phyloP scores from a whole-genome alignment of 495 filamentous ascomycete species.

The Apodospora peruviana region DNA sequence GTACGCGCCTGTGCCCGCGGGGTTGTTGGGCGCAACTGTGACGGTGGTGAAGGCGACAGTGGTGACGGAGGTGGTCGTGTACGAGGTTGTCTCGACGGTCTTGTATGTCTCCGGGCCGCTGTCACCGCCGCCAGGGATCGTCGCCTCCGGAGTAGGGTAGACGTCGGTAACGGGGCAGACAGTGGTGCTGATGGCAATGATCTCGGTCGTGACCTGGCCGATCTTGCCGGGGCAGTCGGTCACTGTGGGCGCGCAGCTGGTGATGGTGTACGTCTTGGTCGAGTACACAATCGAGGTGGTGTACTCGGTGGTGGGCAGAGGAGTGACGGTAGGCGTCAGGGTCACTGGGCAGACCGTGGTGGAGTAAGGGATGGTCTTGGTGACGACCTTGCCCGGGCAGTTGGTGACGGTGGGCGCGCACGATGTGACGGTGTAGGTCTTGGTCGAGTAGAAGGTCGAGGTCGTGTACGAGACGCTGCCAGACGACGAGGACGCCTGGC shows the following conservation, averaged over 20 bases:
- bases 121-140: not conserved
- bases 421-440: conserved; percentile 48
- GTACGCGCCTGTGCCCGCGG: not conserved
- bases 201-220: conserved; percentile 33
- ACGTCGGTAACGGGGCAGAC: conserved; percentile 26
- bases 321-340: conserved; percentile 20
- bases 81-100: not conserved
- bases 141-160: not conserved
- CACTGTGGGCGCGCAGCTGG: conserved; percentile 49
- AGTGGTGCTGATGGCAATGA: conserved; percentile 31
- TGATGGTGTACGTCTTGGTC: conserved; percentile 51
- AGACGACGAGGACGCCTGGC: too few relatives aligned
- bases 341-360: conserved; percentile 44
- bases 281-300: conserved; percentile 46
- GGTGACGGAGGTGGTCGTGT: conserved; percentile 7
- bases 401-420: conserved; percentile 56
- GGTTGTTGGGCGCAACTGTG: conserved; percentile 14
- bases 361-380: conserved; percentile 31
- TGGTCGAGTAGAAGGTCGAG: conserved; percentile 46
- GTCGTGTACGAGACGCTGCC: conserved; percentile 9
- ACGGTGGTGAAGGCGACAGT: conserved; percentile 17
- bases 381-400: conserved; percentile 39
- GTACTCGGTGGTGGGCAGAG: conserved; percentile 10
- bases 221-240: conserved; percentile 50
- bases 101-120: not conserved